phyloP scores from a whole-genome alignment of 2,329 filamentous ascomycete species.

The Fusarium longipes region DNA sequence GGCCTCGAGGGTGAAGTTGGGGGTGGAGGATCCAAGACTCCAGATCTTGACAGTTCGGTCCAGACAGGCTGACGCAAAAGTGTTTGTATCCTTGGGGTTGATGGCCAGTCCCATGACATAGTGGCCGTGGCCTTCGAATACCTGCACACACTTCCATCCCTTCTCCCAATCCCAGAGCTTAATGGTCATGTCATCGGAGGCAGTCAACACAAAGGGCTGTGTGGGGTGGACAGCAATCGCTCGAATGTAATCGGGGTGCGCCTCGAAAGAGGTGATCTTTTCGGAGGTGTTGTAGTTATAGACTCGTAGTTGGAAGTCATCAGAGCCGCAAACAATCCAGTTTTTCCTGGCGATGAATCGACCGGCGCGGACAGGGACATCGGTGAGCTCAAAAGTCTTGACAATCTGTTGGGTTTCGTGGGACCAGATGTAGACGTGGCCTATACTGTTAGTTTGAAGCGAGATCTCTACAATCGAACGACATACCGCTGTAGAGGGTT shows the following conservation, averaged over 20 bases:
- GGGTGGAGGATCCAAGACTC: conserved; percentile 91
- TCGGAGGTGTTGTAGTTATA: conserved; percentile 99
- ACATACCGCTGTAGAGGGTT: conserved; percentile 91
- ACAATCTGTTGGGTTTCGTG: conserved; percentile 97
- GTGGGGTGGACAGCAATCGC: conserved; percentile 96
- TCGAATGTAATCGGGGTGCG: conserved; percentile 97
- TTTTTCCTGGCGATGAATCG: conserved; percentile 98
- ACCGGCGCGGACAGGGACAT: conserved; percentile 96
- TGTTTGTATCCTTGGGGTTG: conserved; percentile 97
- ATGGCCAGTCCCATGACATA: conserved; percentile 97
- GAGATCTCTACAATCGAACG: background rate
- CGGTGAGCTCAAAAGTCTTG: conserved; percentile 98
- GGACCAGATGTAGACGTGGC: conserved; percentile 99
- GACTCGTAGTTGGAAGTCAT: conserved; percentile 87
- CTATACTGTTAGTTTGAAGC: conserved; percentile 56
- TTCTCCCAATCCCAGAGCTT: conserved; percentile 99
- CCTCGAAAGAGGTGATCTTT: conserved; percentile 97
- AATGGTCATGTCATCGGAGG: conserved; percentile 98
- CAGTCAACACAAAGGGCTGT: conserved; percentile 94
- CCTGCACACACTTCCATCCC: conserved; percentile 95
- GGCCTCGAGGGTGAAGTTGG: conserved; percentile 96
- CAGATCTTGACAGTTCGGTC: conserved; percentile 98
- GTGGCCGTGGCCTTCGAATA: conserved; percentile 96
- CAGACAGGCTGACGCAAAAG: conserved; percentile 90
- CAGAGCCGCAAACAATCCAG: conserved; percentile 97